Percentiles rank a stretch among this genome's conserved stretches.
phyloP scores from a whole-genome alignment of 306 rosid genomes.

The Malus sieversii region DNA sequence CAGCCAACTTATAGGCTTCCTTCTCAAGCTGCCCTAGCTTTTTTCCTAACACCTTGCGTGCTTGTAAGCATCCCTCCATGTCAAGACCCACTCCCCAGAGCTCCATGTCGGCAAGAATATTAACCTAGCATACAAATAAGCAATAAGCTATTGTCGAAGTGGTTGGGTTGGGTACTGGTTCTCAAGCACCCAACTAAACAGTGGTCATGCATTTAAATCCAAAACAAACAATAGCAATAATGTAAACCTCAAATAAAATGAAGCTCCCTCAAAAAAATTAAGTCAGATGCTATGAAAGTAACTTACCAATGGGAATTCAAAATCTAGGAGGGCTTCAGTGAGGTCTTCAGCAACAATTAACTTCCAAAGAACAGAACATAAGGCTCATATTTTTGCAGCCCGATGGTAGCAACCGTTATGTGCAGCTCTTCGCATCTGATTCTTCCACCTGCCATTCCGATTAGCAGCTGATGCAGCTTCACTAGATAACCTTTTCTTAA shows the following conservation, averaged over 20 bases:
- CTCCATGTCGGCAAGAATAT: slow-evolving; percentile 95
- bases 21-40: slow-evolving; percentile 70
- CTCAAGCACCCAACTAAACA: not conserved
- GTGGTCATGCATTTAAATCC: not conserved
- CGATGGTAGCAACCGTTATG: slow-evolving; percentile 96
- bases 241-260: not conserved
- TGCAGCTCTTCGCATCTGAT: slow-evolving; percentile 94
- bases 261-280: not conserved
- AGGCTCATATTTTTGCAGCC: slow-evolving; percentile 81
- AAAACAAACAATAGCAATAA: not conserved
- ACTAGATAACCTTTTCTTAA: slow-evolving; percentile 72
- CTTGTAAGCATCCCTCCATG: slow-evolving; percentile 80
- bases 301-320: slow-evolving; percentile 80
- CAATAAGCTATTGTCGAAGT: slow-evolving; percentile 19
- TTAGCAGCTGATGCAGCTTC: slow-evolving; percentile 79
- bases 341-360: slow-evolving; percentile 77
- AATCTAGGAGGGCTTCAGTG: slow-evolving; percentile 55
- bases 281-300: not conserved
- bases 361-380: slow-evolving; percentile 87
- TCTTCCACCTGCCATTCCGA: slow-evolving; percentile 85
- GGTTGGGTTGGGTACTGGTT: not conserved
- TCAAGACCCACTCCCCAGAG: slow-evolving; percentile 93
- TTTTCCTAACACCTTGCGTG: slow-evolving; percentile 73
- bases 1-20: slow-evolving; percentile 74
- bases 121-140: slow-evolving; percentile 44